These are phyloP conservation scores for Chimonanthus salicifolius DNA, from an alignment of 164 flowering plant genomes.

Conservation along the genomic window DNA sequence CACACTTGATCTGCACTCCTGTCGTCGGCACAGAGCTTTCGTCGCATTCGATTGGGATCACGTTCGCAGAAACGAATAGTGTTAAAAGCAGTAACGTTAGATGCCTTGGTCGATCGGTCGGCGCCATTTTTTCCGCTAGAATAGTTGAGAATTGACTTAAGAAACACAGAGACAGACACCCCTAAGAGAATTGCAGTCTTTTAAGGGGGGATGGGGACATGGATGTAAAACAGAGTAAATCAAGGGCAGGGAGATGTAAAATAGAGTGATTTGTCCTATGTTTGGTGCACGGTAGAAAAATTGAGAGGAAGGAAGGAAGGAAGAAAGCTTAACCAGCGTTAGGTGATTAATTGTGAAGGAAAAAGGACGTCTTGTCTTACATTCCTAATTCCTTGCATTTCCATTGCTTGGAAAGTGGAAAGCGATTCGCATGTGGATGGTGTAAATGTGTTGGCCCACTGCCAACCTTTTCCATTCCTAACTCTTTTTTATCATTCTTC, in stretches of 20 bases:
- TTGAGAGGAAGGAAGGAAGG: background rate
- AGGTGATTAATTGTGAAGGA: conserved; percentile 10
- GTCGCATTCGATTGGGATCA: conserved; percentile 1
- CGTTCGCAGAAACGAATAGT: background rate
- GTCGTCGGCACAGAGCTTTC: conserved; percentile 6
- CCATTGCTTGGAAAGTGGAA: background rate
- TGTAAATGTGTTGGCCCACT: conserved; percentile 2
- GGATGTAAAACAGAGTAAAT: no score
- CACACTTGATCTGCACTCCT: conserved; percentile 12
- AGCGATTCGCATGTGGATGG: conserved; percentile 9
- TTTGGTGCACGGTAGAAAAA: conserved; percentile 17
- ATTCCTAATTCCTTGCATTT: no score
- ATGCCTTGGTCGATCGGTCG: background rate
- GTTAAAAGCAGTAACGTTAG: background rate
- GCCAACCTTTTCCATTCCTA: background rate
- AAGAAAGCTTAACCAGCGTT: background rate
- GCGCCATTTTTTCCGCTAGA: background rate
- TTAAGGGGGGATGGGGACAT: no score
- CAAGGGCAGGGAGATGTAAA: background rate
- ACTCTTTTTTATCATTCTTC: background rate
- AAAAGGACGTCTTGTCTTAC: background rate
- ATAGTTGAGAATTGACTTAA: background rate
- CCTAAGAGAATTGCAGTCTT: no score
- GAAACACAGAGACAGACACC: no score
- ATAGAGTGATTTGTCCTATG: conserved; percentile 2